A percentile compares a stretch with the other conserved stretches of the same genome.
phyloP scores from a whole-genome alignment of 148 eudicot genomes.

The Simmondsia chinensis region DNA sequence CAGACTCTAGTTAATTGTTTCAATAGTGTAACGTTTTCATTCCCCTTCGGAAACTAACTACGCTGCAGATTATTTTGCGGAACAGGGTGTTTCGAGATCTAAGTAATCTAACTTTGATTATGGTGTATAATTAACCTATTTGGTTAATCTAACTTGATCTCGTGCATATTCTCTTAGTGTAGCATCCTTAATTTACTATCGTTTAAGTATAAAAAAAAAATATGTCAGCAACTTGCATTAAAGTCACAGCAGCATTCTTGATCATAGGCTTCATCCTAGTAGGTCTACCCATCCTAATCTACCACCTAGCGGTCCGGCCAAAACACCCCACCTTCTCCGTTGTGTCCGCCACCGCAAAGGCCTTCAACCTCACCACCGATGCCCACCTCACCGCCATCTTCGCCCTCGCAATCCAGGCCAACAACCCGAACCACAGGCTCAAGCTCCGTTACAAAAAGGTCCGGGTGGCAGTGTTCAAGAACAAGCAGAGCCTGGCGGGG shows the following conservation, averaged over 20 bases:
- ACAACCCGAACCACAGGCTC: constrained; percentile 8
- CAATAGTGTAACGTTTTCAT: too few relatives aligned
- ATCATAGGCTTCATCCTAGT: not conserved
- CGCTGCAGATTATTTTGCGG: too few relatives aligned
- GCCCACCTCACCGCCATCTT: constrained; percentile 8
- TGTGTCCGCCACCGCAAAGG: not conserved
- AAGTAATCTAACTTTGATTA: too few relatives aligned
- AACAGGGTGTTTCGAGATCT: too few relatives aligned
- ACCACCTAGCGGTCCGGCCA: not conserved
- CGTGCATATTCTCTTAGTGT: too few relatives aligned
- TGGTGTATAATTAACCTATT: too few relatives aligned
- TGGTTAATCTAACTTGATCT: too few relatives aligned
- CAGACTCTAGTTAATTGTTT: too few relatives aligned
- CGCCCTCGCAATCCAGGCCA: constrained; percentile 5
- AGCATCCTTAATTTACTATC: too few relatives aligned
- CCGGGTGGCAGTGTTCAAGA: not conserved
- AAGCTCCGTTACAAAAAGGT: not conserved
- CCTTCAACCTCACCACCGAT: constrained; percentile 7
- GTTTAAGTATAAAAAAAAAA: too few relatives aligned
- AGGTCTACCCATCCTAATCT: not conserved
- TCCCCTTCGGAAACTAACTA: too few relatives aligned
- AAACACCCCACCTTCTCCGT: constrained; percentile 5
- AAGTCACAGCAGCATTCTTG: not conserved
- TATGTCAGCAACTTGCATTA: not conserved
- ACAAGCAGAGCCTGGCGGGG: not conserved